Conservation (phyloP, 176 grass and related monocot genomes). For the Oryza coarctata region DNA sequence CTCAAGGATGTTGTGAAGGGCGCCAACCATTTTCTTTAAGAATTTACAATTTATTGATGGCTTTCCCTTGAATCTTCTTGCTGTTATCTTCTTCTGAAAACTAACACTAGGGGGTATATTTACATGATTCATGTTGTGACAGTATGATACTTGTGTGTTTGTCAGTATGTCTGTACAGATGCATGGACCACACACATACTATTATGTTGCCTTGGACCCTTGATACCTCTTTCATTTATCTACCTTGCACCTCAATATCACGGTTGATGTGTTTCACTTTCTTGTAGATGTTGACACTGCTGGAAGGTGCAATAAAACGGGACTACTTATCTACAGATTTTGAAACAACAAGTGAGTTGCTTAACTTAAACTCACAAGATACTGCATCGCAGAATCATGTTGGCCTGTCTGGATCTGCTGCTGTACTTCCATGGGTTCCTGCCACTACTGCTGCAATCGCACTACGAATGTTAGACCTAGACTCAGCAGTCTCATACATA, state of each 20-base stretch:
- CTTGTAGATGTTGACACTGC: constrained; percentile 76
- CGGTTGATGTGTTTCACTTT: constrained; percentile 16
- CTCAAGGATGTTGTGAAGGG: not conserved
- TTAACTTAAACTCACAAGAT: constrained; percentile 46
- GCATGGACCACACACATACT: not conserved
- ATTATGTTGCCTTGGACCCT: constrained; percentile 4
- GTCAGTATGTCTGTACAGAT: constrained; percentile 7
- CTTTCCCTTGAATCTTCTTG: constrained; percentile 39
- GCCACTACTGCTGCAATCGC: constrained; percentile 69
- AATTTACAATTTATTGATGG: constrained; percentile 52
- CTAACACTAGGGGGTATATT: constrained; percentile 14
- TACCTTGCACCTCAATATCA: not conserved
- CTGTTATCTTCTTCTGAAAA: constrained; percentile 14
- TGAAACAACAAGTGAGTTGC: constrained; percentile 77
- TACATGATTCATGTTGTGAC: constrained; percentile 15
- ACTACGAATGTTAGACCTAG: constrained; percentile 84
- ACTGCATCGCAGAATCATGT: constrained; percentile 38
- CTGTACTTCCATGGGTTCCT: constrained; percentile 94
- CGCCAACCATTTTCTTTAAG: constrained; percentile 34
- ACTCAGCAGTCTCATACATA: constrained; percentile 65
- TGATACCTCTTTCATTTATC: constrained; percentile 2
- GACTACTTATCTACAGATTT: constrained; percentile 75
- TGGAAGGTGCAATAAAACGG: constrained; percentile 76
- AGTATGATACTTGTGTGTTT: not conserved
- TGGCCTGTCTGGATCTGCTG: constrained; percentile 44